These are phyloP conservation scores for Mycena metata DNA, from an alignment of 768 basidiomycete species.

Conservation along the genomic window DNA sequence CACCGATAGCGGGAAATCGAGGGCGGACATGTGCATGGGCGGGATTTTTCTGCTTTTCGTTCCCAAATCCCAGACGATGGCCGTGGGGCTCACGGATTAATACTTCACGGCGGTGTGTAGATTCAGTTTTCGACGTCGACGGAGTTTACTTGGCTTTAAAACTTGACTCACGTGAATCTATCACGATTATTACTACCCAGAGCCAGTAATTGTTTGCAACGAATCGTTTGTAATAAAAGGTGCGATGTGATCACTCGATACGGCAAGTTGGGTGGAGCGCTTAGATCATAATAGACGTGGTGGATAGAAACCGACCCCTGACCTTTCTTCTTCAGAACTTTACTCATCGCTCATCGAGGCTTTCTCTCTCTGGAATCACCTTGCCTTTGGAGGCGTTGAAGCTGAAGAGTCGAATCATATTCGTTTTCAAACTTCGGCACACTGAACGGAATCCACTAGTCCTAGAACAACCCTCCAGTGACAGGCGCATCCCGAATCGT, in stretches of 20 bases:
- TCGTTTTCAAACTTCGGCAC: slow-evolving; percentile 6
- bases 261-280: slow-evolving; percentile 11
- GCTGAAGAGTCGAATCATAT: slow-evolving; percentile 11
- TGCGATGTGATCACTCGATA: slow-evolving; percentile 12
- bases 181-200: slow-evolving; percentile 3
- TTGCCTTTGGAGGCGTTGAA: slow-evolving; percentile 15
- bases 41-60: too few species aligned
- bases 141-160: too few species aligned
- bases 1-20: too few species aligned
- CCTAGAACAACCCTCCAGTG: slow-evolving; percentile 37
- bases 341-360: not conserved
- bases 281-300: slow-evolving; percentile 4
- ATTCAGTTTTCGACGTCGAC: too few species aligned
- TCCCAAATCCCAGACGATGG: too few species aligned
- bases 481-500: slow-evolving; percentile 36
- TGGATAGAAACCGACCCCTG: slow-evolving; percentile 12
- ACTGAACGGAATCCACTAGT: slow-evolving; percentile 14
- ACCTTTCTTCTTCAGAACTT: slow-evolving; percentile 14
- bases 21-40: too few species aligned
- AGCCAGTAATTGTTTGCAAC: slow-evolving; percentile 10
- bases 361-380: slow-evolving; percentile 4
- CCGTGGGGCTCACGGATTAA: too few species aligned
- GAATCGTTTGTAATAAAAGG: slow-evolving; percentile 9
- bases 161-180: too few species aligned
- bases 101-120: too few species aligned